Conservation (phyloP, 108 stramenopile genomes). For the Asterionellopsis glacialis region DNA sequence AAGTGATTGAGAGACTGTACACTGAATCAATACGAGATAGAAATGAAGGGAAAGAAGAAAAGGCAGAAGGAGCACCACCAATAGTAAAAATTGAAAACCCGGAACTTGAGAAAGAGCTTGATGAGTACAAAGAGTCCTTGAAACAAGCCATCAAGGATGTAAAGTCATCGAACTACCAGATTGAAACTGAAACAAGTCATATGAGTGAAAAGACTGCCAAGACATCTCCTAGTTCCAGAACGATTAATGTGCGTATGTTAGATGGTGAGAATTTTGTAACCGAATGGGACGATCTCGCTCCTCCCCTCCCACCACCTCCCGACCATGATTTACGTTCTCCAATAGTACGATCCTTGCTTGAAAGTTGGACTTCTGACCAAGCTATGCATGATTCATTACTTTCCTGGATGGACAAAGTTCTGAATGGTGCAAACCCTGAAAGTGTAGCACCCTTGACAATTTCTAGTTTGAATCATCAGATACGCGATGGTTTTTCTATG, state of each 20-base stretch:
- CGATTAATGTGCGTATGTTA: conserved; percentile 72
- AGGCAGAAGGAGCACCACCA: not conserved
- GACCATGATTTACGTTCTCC: conserved; percentile 77
- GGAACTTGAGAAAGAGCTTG: conserved; percentile 2
- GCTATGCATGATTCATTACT: conserved; percentile 58
- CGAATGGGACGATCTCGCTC: conserved; percentile 64
- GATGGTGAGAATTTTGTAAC: conserved; percentile 81
- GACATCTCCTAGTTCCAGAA: conserved; percentile 30
- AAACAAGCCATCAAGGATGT: conserved; percentile 29
- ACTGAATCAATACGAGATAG: not conserved
- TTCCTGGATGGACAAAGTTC: conserved; percentile 66
- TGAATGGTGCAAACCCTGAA: conserved; percentile 47
- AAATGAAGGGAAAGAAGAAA: too few relatives aligned
- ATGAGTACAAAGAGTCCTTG: conserved; percentile 30
- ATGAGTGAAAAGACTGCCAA: conserved; percentile 20
- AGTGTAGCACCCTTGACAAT: conserved; percentile 69
- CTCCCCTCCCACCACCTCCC: conserved; percentile 76
- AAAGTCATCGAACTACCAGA: too few relatives aligned
- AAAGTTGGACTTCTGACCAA: conserved; percentile 62
- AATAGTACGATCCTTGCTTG: conserved; percentile 63
- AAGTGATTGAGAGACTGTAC: conserved; percentile 16
- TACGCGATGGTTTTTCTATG: conserved; percentile 80
- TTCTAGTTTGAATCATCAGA: conserved; percentile 71
- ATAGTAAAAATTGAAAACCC: not conserved
- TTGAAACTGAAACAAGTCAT: not conserved